phyloP scores from a whole-genome alignment of 2,329 filamentous ascomycete genomes.

The Herpotrichia juniperi region DNA sequence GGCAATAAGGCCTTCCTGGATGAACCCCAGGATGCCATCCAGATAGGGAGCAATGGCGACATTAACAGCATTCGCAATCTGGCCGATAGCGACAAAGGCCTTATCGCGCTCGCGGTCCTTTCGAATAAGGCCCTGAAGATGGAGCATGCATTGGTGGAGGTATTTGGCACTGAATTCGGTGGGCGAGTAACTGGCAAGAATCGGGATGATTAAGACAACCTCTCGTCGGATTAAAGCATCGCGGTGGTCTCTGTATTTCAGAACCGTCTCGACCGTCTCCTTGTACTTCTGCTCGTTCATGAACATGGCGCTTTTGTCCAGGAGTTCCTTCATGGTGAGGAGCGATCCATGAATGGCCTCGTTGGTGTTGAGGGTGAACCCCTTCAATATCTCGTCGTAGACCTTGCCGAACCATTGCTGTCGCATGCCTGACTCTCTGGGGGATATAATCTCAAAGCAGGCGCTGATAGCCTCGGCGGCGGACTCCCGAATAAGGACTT shows the following conservation, averaged over 20 bases:
- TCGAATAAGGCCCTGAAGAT: conserved; percentile 90
- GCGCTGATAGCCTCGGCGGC: conserved; percentile 92
- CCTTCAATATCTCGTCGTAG: conserved; percentile 81
- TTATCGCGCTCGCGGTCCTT: conserved; percentile 90
- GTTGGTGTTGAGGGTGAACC: conserved; percentile 76
- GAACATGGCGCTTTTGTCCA: conserved; percentile 97
- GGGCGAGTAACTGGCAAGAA: conserved; percentile 90
- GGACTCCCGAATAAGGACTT: conserved; percentile 89
- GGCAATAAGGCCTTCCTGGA: conserved; percentile 85
- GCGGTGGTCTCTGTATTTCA: conserved; percentile 89
- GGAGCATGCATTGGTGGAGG: conserved; percentile 96
- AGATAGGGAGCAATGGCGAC: conserved; percentile 94
- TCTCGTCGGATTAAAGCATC: conserved; percentile 88
- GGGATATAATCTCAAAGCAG: conserved; percentile 93
- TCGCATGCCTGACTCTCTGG: conserved; percentile 87
- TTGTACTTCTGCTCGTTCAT: conserved; percentile 91
- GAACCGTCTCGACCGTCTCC: conserved; percentile 90
- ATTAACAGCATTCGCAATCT: conserved; percentile 94
- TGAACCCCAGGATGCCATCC: conserved; percentile 91
- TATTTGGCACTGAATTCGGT: conserved; percentile 86
- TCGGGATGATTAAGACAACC: conserved; percentile 88
- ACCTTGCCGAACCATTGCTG: conserved; percentile 89
- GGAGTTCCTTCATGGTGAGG: conserved; percentile 87
- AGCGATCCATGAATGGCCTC: conserved; percentile 95
- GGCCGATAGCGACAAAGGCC: conserved; percentile 93